A percentile compares a stretch with the other conserved stretches of the same genome.
These are phyloP conservation scores for Aschersonia sp. DNA, from an alignment of 2,329 filamentous ascomycete species.

Conservation along the genomic window DNA sequence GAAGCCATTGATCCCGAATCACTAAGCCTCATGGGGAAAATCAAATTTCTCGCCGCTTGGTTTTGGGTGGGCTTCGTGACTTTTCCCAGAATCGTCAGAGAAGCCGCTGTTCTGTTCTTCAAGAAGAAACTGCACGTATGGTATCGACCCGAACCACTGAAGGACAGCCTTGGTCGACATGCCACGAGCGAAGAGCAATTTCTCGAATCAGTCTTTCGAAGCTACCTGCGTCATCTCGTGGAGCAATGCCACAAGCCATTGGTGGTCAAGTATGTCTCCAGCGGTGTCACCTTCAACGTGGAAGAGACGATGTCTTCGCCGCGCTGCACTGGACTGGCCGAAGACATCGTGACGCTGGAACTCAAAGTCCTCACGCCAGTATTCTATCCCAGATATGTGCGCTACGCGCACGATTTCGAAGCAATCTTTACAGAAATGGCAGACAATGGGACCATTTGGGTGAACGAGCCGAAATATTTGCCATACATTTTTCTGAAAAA, in stretches of 20 bases:
- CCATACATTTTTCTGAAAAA: conserved; percentile 27
- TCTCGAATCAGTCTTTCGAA: conserved; percentile 31
- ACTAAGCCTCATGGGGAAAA: conserved; percentile 27
- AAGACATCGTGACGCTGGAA: conserved; percentile 25
- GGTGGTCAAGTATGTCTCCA: conserved; percentile 36
- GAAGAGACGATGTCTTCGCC: conserved; percentile 24
- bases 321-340: conserved; percentile 7
- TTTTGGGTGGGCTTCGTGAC: conserved; percentile 55
- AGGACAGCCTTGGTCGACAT: conserved; percentile 36
- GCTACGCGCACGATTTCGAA: conserved; percentile 47
- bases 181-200: conserved; percentile 33
- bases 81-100: conserved; percentile 47
- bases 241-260: conserved; percentile 27
- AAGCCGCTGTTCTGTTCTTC: conserved; percentile 45
- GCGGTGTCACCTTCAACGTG: conserved; percentile 25
- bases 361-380: conserved; percentile 46
- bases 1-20: conserved; percentile 31
- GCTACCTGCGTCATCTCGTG: conserved; percentile 35
- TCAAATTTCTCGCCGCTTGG: conserved; percentile 38
- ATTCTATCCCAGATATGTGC: conserved; percentile 53
- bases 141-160: conserved; percentile 47
- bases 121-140: conserved; percentile 44
- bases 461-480: conserved; percentile 40
- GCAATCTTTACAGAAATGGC: conserved; percentile 45
- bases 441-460: conserved; percentile 42